These are phyloP conservation scores for Hyaloscypha hepaticicola DNA, from an alignment of 495 filamentous ascomycete species.

Conservation along the genomic window DNA sequence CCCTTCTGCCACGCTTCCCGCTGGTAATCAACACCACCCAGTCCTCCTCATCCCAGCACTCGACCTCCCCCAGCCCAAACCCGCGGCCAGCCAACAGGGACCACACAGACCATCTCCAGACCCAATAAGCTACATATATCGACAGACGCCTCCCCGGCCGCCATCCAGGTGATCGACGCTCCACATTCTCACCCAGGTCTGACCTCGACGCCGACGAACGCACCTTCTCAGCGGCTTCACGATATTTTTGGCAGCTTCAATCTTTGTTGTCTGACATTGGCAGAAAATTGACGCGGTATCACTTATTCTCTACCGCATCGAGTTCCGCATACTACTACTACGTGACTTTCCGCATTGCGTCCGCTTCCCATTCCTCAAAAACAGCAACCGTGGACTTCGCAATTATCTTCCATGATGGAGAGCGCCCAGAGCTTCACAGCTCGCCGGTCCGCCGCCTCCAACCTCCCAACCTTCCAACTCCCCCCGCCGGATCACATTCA, in stretches of 20 bases:
- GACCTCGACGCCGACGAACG: constrained; percentile 20
- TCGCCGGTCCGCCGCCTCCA: constrained; percentile 59
- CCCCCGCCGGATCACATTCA: constrained; percentile 51
- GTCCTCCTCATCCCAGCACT: not conserved
- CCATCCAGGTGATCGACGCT: constrained; percentile 38
- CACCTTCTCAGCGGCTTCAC: constrained; percentile 34
- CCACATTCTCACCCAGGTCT: constrained; percentile 33
- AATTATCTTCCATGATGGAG: constrained; percentile 32
- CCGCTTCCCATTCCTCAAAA: constrained; percentile 26
- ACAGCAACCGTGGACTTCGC: constrained; percentile 31
- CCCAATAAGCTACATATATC: constrained; percentile 35
- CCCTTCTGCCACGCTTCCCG: constrained; percentile 20
- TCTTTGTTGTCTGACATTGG: not conserved
- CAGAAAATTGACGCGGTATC: not conserved
- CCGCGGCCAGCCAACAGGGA: not conserved
- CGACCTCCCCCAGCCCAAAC: not conserved
- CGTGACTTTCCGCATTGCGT: not conserved
- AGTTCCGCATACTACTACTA: not conserved
- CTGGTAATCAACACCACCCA: constrained; percentile 24
- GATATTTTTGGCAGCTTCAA: constrained; percentile 25
- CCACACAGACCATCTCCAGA: constrained; percentile 20
- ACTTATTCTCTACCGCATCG: not conserved
- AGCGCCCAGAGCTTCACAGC: constrained; percentile 52
- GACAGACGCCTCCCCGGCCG: constrained; percentile 35
- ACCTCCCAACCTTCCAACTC: constrained; percentile 62